These are phyloP conservation scores for Sphaerobolus stellatus DNA, from an alignment of 1,284 basidiomycete genomes.

Conservation along the genomic window DNA sequence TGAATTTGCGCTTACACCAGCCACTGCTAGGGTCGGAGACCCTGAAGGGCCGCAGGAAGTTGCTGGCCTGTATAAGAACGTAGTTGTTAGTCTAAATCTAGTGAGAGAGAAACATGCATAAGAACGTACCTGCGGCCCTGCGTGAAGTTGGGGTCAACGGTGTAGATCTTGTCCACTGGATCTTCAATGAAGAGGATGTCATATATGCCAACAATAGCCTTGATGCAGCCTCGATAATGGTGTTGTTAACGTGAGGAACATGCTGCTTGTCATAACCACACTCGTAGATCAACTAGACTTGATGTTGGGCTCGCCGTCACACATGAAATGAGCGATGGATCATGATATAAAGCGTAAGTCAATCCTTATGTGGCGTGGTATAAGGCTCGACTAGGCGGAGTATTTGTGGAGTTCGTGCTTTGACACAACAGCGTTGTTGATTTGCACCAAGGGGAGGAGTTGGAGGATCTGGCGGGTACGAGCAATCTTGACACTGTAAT, in stretches of 20 bases:
- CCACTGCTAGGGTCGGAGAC: slow-evolving; percentile 98
- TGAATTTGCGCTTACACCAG: slow-evolving; percentile 97
- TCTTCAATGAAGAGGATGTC: slow-evolving; percentile 98
- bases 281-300: slow-evolving; percentile 99
- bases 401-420: slow-evolving; percentile 97
- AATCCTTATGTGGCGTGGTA: slow-evolving; percentile 95
- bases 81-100: slow-evolving; percentile 1
- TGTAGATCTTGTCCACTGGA: slow-evolving; percentile 96
- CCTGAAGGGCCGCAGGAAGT: slow-evolving; percentile 99
- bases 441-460: slow-evolving; percentile 72
- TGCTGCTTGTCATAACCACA: slow-evolving; percentile 99
- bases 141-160: slow-evolving; percentile 98
- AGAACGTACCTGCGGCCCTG: slow-evolving; percentile 55
- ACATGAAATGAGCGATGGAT: neutral
- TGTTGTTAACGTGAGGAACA: slow-evolving; percentile 93
- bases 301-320: slow-evolving; percentile 83
- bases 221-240: slow-evolving; percentile 86
- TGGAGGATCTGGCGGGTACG: neutral
- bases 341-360: slow-evolving; percentile 29
- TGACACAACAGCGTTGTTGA: slow-evolving; percentile 99
- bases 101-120: slow-evolving; percentile 4
- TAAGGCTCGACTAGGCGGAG: slow-evolving; percentile 97
- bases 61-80: slow-evolving; percentile 62
- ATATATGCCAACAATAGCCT: slow-evolving; percentile 95
- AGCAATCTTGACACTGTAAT: slow-evolving; percentile 75